Conservation (phyloP, 1,139 yeast species). For the Hansenula anomala region DNA sequence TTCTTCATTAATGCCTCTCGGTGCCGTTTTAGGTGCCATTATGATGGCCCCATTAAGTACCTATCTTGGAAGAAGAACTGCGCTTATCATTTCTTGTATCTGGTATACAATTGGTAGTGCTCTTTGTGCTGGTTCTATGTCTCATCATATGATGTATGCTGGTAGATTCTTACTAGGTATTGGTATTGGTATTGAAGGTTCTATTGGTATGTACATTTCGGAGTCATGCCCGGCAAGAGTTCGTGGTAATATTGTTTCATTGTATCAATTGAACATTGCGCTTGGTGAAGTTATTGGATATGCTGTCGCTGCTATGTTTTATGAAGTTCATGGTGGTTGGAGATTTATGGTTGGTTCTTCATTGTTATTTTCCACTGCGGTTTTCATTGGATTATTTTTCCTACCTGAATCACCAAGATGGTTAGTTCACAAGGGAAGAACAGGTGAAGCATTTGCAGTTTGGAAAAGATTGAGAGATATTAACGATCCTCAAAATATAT, state of each 20-base stretch:
- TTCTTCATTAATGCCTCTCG: slow-evolving; percentile 55
- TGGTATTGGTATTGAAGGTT: slow-evolving; percentile 58
- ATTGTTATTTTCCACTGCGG: slow-evolving; percentile 46
- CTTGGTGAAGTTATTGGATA: slow-evolving; percentile 55
- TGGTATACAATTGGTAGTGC: slow-evolving; percentile 55
- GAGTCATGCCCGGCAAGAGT: slow-evolving; percentile 55
- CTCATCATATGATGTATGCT: slow-evolving; percentile 43
- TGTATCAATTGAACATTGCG: slow-evolving; percentile 55
- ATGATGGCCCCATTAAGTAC: slow-evolving; percentile 46
- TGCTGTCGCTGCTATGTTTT: slow-evolving; percentile 53
- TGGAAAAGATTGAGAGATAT: slow-evolving; percentile 52
- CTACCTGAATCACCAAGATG: slow-evolving; percentile 50
- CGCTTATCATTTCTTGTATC: slow-evolving; percentile 48
- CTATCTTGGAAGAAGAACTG: slow-evolving; percentile 45
- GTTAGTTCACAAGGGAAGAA: slow-evolving; percentile 43
- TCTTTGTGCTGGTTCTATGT: slow-evolving; percentile 44
- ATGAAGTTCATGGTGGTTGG: slow-evolving; percentile 51
- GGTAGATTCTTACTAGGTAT: slow-evolving; percentile 53
- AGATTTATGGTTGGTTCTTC: slow-evolving; percentile 58
- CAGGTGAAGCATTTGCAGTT: slow-evolving; percentile 48
- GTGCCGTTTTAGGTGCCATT: slow-evolving; percentile 50
- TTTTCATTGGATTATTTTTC: slow-evolving; percentile 42
- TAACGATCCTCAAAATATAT: slow-evolving; percentile 30
- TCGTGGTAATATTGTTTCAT: slow-evolving; percentile 53
- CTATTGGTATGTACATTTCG: slow-evolving; percentile 53